Percentiles rank a stretch among this genome's conserved stretches.
phyloP scores from a whole-genome alignment of 208 protist genomes.

The Wallacemonas collosoma region DNA sequence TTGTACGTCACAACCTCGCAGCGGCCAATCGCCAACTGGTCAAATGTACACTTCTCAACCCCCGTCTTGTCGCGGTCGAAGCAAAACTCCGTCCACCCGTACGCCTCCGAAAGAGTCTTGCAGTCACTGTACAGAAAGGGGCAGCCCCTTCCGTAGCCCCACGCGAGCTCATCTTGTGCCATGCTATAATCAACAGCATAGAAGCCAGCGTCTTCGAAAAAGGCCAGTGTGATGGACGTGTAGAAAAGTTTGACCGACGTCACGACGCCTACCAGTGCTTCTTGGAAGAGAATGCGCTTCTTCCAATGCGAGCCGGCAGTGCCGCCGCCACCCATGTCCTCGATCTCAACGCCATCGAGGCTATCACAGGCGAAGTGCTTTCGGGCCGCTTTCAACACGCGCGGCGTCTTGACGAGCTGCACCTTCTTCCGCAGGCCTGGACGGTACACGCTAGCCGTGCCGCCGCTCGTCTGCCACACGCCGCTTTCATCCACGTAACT shows the following conservation, averaged over 20 bases:
- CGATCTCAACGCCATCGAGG: constrained; percentile 63
- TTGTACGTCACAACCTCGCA: constrained; percentile 39
- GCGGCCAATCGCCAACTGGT: constrained; percentile 30
- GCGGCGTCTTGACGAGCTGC: constrained; percentile 37
- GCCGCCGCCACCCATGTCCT: constrained; percentile 47
- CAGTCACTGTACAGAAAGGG: constrained; percentile 51
- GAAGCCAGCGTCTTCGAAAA: constrained; percentile 58
- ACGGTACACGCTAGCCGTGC: constrained; percentile 29
- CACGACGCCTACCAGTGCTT: constrained; percentile 47
- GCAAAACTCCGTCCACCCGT: constrained; percentile 47
- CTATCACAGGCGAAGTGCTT: constrained; percentile 52
- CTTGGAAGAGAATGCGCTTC: constrained; percentile 56
- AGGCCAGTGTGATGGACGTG: constrained; percentile 59
- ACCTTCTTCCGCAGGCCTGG: constrained; percentile 28
- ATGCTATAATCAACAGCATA: constrained; percentile 52
- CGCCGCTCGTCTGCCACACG: constrained; percentile 15
- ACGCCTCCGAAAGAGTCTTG: constrained; percentile 25
- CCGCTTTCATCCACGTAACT: constrained; percentile 22
- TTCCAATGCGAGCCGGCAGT: constrained; percentile 68
- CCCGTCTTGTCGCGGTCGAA: constrained; percentile 25
- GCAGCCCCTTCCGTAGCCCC: constrained; percentile 44
- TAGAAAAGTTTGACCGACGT: constrained; percentile 35
- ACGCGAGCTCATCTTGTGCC: constrained; percentile 45
- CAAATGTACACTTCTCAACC: constrained; percentile 32
- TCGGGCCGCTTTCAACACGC: constrained; percentile 41